Conservation (phyloP, 129 eudicot species). For the Escallonia herrerae region DNA sequence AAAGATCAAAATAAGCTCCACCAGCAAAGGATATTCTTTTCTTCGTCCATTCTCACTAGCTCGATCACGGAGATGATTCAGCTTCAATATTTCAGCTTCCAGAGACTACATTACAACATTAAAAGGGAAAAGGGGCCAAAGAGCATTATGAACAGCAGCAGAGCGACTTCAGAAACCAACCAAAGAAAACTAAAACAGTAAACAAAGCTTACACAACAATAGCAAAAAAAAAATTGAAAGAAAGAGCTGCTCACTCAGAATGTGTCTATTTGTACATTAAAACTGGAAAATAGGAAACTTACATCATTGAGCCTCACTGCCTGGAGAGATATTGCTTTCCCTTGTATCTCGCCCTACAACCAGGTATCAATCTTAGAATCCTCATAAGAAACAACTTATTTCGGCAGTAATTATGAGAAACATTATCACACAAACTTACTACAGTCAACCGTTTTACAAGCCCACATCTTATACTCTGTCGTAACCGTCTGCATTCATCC, state of each 20-base stretch:
- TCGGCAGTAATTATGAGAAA: not conserved
- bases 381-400: not conserved
- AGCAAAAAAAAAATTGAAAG: not conserved
- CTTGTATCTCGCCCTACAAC: slow-evolving; percentile 78
- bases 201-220: not conserved
- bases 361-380: slow-evolving; percentile 16
- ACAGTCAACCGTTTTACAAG: slow-evolving; percentile 75
- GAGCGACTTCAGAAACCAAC: slow-evolving; percentile 7
- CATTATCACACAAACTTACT: slow-evolving; percentile 41
- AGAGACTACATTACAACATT: slow-evolving; percentile 62
- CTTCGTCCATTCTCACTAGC: slow-evolving; percentile 84
- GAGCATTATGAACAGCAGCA: slow-evolving; percentile 11
- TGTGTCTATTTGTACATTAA: slow-evolving; percentile 4
- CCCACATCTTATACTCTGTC: slow-evolving; percentile 82
- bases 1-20: slow-evolving; percentile 4
- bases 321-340: slow-evolving; percentile 73
- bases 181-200: not conserved
- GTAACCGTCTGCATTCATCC: slow-evolving; percentile 93
- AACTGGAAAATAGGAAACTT: slow-evolving; percentile 36
- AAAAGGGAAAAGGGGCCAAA: slow-evolving; percentile 2
- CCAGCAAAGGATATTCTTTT: slow-evolving; percentile 80
- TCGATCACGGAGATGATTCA: slow-evolving; percentile 71
- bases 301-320: slow-evolving; percentile 68
- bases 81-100: slow-evolving; percentile 63
- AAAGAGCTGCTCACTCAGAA: not conserved